Percentiles rank a stretch among this genome's conserved stretches.
These are phyloP conservation scores for Pythium apleroticum DNA, from an alignment of 352 stramenopile genomes.

Conservation along the genomic window DNA sequence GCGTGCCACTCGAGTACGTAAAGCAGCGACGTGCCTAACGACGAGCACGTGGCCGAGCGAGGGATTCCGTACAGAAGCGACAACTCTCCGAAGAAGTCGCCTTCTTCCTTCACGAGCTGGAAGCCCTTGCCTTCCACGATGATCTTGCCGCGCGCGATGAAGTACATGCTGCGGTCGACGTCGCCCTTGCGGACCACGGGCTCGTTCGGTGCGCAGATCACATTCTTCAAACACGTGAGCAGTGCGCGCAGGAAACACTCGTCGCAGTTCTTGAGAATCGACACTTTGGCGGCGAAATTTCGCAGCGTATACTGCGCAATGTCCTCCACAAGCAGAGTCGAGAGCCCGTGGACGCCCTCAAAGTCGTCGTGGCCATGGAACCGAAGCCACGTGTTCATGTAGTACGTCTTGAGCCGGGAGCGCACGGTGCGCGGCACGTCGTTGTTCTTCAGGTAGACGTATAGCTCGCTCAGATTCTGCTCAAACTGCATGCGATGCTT, in stretches of 20 bases:
- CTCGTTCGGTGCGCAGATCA: constrained; percentile 64
- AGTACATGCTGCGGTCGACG: constrained; percentile 75
- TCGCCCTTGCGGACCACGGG: constrained; percentile 65
- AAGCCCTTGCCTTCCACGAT: constrained; percentile 62
- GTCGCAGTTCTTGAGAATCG: constrained; percentile 67
- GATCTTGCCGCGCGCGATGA: constrained; percentile 62
- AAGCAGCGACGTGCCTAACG: constrained; percentile 64
- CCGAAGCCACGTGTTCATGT: constrained; percentile 69
- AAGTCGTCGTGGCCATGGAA: constrained; percentile 63
- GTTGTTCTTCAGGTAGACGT: constrained; percentile 59
- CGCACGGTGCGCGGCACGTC: constrained; percentile 52
- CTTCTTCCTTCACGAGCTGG: constrained; percentile 73
- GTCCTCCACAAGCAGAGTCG: constrained; percentile 60
- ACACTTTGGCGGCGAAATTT: constrained; percentile 53
- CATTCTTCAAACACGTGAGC: constrained; percentile 60
- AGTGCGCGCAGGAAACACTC: constrained; percentile 64
- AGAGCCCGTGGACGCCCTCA: constrained; percentile 56
- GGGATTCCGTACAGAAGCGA: constrained; percentile 75
- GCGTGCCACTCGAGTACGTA: constrained; percentile 77
- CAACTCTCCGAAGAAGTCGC: constrained; percentile 78
- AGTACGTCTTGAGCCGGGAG: constrained; percentile 56
- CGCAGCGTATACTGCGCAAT: constrained; percentile 71
- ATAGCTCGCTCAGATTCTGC: constrained; percentile 63
- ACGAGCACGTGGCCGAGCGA: constrained; percentile 68
- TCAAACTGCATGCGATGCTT: constrained; percentile 71